These are phyloP conservation scores for Colletotrichum theobromicola DNA, from an alignment of 2,329 filamentous ascomycete genomes.

Conservation along the genomic window DNA sequence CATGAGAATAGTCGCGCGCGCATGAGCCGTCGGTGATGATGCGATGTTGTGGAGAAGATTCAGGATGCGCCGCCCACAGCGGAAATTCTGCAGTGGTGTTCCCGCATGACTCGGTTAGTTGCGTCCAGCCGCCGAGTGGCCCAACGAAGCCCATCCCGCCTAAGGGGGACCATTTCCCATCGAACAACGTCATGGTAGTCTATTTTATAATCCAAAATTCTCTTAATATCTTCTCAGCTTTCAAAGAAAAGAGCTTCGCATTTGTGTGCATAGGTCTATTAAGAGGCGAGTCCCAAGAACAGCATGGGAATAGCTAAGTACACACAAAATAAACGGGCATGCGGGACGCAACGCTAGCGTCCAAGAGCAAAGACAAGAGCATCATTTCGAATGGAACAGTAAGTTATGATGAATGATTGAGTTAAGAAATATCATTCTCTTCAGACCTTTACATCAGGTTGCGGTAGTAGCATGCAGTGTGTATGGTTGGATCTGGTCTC, in stretches of 20 bases:
- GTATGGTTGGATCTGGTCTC: too few species aligned
- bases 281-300: neutral
- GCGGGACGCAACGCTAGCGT: neutral
- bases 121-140: neutral
- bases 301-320: neutral
- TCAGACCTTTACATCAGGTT: too few species aligned
- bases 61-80: neutral
- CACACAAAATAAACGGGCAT: neutral
- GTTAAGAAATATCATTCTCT: neutral
- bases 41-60: neutral
- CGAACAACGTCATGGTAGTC: neutral
- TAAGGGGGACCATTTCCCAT: neutral
- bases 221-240: neutral
- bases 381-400: neutral
- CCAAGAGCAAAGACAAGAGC: neutral
- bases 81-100: neutral
- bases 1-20: neutral
- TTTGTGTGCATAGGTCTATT: neutral
- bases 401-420: neutral
- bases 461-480: too few species aligned
- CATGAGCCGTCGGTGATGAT: neutral
- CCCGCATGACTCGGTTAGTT: conserved; percentile 1
- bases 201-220: neutral
- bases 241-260: neutral
- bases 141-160: neutral